Conservation (phyloP, 805 yeast genomes). For the Teunomyces funiuensis region DNA sequence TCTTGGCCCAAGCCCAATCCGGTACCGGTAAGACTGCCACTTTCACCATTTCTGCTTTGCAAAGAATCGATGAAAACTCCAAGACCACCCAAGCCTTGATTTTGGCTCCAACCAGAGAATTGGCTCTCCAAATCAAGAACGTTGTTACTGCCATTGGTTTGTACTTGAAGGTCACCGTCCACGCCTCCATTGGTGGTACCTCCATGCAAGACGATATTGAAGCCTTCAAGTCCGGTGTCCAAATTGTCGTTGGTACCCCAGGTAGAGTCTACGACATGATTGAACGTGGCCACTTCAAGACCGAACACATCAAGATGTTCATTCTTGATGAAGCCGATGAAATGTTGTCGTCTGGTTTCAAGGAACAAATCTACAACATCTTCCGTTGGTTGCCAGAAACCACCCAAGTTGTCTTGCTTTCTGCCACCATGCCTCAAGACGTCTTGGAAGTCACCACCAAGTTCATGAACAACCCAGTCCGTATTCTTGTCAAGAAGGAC, state of each 20-base stretch:
- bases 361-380: slow-evolving; percentile 91
- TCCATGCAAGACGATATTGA: slow-evolving; percentile 78
- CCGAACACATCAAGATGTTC: slow-evolving; percentile 81
- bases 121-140: slow-evolving; percentile 88
- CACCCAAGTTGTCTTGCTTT: slow-evolving; percentile 89
- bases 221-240: slow-evolving; percentile 75
- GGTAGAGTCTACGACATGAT: slow-evolving; percentile 93
- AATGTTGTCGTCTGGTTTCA: slow-evolving; percentile 87
- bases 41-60: slow-evolving; percentile 90
- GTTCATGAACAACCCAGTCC: slow-evolving; percentile 91
- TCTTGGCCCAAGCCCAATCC: slow-evolving; percentile 97
- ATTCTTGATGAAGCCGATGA: slow-evolving; percentile 98
- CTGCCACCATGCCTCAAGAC: slow-evolving; percentile 91
- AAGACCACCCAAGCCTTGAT: slow-evolving; percentile 86
- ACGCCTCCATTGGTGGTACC: slow-evolving; percentile 95
- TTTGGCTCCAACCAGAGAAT: slow-evolving; percentile 93
- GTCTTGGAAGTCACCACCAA: slow-evolving; percentile 89
- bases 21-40: slow-evolving; percentile 99
- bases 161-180: slow-evolving; percentile 80
- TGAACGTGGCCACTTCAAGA: slow-evolving; percentile 71
- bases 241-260: slow-evolving; percentile 95
- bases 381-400: slow-evolving; percentile 80
- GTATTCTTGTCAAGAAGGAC: slow-evolving; percentile 91
- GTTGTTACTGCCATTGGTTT: slow-evolving; percentile 86
- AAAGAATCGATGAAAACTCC: slow-evolving; percentile 72